Percentiles rank a stretch among this genome's conserved stretches.
Evolutionary conservation across 768 basidiomycete species (phyloP).

Genomic region (Suillus clintonianus): DNA sequence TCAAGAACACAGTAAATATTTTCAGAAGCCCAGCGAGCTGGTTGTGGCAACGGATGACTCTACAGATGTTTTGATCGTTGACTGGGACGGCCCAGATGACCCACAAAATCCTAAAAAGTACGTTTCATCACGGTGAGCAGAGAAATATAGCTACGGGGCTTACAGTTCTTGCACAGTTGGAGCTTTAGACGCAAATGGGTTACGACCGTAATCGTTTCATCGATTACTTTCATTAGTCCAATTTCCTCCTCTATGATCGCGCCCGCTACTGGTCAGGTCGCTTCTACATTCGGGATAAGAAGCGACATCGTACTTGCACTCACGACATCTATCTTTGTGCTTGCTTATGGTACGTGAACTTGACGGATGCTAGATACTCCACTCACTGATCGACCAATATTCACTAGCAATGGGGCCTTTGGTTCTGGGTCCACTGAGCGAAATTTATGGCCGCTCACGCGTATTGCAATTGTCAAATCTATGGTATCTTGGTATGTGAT

Average conservation of each 20-base stretch:
- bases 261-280: slow-evolving; percentile 57
- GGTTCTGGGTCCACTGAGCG: slow-evolving; percentile 61
- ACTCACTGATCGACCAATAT: neutral
- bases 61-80: too few relatives aligned
- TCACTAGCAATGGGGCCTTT: slow-evolving; percentile 31
- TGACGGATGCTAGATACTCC: neutral
- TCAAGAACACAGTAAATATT: too few relatives aligned
- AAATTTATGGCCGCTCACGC: slow-evolving; percentile 66
- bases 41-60: too few relatives aligned
- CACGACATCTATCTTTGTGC: slow-evolving; percentile 58
- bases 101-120: too few relatives aligned
- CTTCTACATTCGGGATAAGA: slow-evolving; percentile 54
- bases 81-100: too few relatives aligned
- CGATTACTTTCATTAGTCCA: slow-evolving; percentile 68
- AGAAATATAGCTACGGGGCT: too few relatives aligned
- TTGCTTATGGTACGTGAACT: slow-evolving; percentile 55
- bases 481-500: slow-evolving; percentile 57
- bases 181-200: slow-evolving; percentile 59
- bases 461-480: slow-evolving; percentile 67
- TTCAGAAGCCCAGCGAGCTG: too few relatives aligned
- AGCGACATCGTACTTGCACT: slow-evolving; percentile 51
- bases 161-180: slow-evolving; percentile 45
- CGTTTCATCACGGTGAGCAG: too few relatives aligned
- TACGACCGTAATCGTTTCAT: slow-evolving; percentile 61
- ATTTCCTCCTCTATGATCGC: slow-evolving; percentile 77